These are phyloP conservation scores for Lantana camara DNA, from an alignment of 257 asterid genomes.

Conservation along the genomic window DNA sequence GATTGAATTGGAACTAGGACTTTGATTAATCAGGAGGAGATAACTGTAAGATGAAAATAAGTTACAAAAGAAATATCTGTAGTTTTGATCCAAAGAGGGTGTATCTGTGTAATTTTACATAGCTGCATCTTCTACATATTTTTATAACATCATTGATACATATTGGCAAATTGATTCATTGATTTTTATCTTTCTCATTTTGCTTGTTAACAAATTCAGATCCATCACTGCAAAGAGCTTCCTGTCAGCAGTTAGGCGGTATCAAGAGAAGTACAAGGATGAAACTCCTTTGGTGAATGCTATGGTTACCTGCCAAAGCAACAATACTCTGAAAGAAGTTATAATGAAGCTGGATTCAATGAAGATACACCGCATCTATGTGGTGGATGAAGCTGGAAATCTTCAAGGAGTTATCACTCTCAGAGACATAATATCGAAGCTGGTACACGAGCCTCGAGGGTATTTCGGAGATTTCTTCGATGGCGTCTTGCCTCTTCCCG, in stretches of 20 bases:
- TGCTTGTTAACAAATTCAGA: constrained; percentile 39
- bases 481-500: constrained; percentile 93
- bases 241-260: constrained; percentile 63
- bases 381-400: constrained; percentile 68
- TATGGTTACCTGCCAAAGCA: constrained; percentile 77
- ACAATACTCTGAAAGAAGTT: constrained; percentile 67
- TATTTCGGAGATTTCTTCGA: constrained; percentile 99
- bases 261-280: constrained; percentile 48
- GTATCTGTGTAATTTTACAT: no score
- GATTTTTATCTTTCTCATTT: constrained; percentile 2
- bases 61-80: no score
- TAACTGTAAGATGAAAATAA: no score
- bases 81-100: no score
- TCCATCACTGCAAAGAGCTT: constrained; percentile 90
- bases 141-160: no score
- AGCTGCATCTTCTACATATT: no score
- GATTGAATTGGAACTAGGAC: no score
- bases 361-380: constrained; percentile 89
- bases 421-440: constrained; percentile 91
- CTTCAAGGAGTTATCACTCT: constrained; percentile 87
- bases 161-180: no score
- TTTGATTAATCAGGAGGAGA: no score
- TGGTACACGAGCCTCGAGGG: constrained; percentile 97
- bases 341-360: constrained; percentile 67
- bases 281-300: constrained; percentile 49